phyloP scores from a whole-genome alignment of 2,329 filamentous ascomycete genomes.

The Aspergillus sp. region DNA sequence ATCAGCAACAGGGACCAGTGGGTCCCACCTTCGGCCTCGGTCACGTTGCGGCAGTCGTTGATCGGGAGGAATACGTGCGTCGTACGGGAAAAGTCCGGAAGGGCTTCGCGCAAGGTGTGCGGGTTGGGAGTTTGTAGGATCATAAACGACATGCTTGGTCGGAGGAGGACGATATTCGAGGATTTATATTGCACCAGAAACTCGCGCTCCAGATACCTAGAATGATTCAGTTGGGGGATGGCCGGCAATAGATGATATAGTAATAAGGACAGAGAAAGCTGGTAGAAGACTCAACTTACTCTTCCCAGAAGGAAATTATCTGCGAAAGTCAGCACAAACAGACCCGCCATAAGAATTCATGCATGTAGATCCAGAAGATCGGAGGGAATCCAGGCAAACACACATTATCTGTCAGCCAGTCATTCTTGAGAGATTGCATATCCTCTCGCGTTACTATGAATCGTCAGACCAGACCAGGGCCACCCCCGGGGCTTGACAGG shows the following conservation, averaged over 20 bases:
- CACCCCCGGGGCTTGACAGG: not conserved
- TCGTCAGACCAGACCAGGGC: slow-evolving; percentile 13
- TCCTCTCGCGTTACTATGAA: slow-evolving; percentile 78
- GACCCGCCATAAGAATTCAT: not conserved
- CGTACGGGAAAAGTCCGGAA: slow-evolving; percentile 75
- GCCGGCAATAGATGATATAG: not conserved
- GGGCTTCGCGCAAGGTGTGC: slow-evolving; percentile 59
- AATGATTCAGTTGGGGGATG: not conserved
- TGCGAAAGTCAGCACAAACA: slow-evolving; percentile 37
- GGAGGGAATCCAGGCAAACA: slow-evolving; percentile 26
- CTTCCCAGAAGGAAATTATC: slow-evolving; percentile 98
- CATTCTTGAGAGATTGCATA: slow-evolving; percentile 79
- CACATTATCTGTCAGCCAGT: slow-evolving; percentile 97
- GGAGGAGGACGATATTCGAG: slow-evolving; percentile 83
- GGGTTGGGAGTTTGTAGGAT: slow-evolving; percentile 70
- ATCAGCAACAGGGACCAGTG: slow-evolving; percentile 96
- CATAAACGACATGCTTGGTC: slow-evolving; percentile 89
- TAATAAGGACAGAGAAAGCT: not conserved
- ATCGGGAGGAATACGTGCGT: slow-evolving; percentile 96
- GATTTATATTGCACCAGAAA: slow-evolving; percentile 75
- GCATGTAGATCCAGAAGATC: no score
- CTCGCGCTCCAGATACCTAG: slow-evolving; percentile 80
- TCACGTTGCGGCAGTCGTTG: slow-evolving; percentile 78
- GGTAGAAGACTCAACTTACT: slow-evolving; percentile 54
- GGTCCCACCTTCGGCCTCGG: slow-evolving; percentile 78